A percentile compares a stretch with the other conserved stretches of the same genome.
Conservation (phyloP, 768 basidiomycete genomes). For the Boletellus sp. region DNA sequence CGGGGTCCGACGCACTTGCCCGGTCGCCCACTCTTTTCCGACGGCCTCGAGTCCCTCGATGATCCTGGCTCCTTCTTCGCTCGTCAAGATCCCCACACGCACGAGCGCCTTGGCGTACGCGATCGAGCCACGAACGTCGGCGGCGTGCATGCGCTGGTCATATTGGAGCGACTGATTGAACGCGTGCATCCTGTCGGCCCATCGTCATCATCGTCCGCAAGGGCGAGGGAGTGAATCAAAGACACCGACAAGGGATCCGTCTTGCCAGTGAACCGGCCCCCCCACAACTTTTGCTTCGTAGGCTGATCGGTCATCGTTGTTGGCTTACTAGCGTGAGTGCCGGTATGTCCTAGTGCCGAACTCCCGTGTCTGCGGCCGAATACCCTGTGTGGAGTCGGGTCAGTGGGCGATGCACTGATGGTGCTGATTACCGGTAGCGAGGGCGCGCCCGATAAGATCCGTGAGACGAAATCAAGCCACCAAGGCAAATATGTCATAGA, state of each 20-base stretch:
- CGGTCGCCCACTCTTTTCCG: conserved; percentile 79
- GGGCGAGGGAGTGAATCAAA: neutral
- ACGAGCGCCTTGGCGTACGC: conserved; percentile 90
- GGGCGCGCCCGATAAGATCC: no score
- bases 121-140: conserved; percentile 90
- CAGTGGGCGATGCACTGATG: neutral
- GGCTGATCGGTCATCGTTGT: conserved; percentile 37
- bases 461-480: neutral
- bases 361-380: no score
- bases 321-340: no score
- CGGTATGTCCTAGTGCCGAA: no score
- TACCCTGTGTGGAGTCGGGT: no score
- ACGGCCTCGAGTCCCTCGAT: conserved; percentile 72
- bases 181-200: conserved; percentile 76
- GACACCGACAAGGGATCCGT: conserved; percentile 55
- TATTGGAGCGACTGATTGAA: conserved; percentile 97
- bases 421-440: neutral
- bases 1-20: conserved; percentile 43
- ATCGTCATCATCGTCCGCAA: neutral
- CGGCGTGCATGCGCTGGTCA: conserved; percentile 90
- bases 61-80: conserved; percentile 70
- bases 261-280: conserved; percentile 82
- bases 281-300: conserved; percentile 78
- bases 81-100: conserved; percentile 75
- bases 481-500: conserved; percentile 1